Conservation (phyloP, 257 asterid genomes). For the Verbascum thapsus region DNA sequence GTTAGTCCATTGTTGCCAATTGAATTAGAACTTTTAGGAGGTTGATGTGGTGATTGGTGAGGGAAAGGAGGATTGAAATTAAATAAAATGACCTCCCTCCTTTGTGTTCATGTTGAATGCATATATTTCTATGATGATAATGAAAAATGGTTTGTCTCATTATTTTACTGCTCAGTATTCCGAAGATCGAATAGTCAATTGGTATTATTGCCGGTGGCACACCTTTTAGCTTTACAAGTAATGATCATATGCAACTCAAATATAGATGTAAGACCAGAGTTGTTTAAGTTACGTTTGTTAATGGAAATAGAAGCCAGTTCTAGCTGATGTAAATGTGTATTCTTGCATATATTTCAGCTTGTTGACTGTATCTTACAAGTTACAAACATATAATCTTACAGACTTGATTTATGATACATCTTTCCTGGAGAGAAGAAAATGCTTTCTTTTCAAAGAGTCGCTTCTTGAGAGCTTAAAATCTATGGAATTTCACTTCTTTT, state of each 20-base stretch:
- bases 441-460: no score
- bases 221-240: neutral
- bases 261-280: neutral
- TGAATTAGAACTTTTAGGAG: neutral
- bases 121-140: no score
- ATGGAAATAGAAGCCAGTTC: neutral
- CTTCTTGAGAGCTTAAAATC: neutral
- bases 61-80: neutral
- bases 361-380: no score
- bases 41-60: conserved; percentile 7
- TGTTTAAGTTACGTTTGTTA: neutral
- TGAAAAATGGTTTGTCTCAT: neutral
- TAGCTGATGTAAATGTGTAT: conserved; percentile 9
- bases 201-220: neutral
- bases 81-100: neutral
- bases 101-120: neutral
- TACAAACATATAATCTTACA: no score
- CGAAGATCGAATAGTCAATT: neutral
- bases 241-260: neutral
- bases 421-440: no score
- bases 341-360: no score
- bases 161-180: neutral
- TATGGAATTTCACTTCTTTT: neutral
- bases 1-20: neutral
- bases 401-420: no score